phyloP scores from a whole-genome alignment of 2,329 filamentous ascomycete genomes.

The Dactylellina sp. region DNA sequence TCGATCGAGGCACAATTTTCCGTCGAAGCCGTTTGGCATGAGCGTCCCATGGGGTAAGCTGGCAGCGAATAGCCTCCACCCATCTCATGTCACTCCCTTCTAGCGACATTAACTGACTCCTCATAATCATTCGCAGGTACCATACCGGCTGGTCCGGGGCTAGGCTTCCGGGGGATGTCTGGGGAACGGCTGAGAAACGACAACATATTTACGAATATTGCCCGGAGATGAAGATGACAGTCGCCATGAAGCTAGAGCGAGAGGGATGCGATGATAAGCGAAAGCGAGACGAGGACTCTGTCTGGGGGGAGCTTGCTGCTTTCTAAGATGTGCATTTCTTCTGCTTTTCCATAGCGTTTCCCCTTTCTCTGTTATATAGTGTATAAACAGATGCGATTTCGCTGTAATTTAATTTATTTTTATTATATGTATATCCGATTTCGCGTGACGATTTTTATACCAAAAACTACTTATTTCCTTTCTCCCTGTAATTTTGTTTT shows the following conservation, averaged over 20 bases:
- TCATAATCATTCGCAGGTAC: slow-evolving; percentile 70
- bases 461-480: background rate
- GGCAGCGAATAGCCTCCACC: too few relatives aligned
- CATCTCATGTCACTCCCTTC: too few relatives aligned
- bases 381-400: too few relatives aligned
- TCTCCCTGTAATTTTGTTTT: too few relatives aligned
- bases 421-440: too few relatives aligned
- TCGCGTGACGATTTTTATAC: too few relatives aligned
- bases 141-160: slow-evolving; percentile 69
- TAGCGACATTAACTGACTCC: too few relatives aligned
- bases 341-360: background rate
- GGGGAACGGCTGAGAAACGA: slow-evolving; percentile 67
- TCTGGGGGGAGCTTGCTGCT: slow-evolving; percentile 42
- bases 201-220: slow-evolving; percentile 71
- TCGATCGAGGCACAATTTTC: slow-evolving; percentile 68
- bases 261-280: slow-evolving; percentile 53
- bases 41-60: slow-evolving; percentile 49
- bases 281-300: slow-evolving; percentile 42
- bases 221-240: slow-evolving; percentile 71
- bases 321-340: slow-evolving; percentile 20
- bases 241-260: slow-evolving; percentile 69
- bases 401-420: slow-evolving; percentile 4
- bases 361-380: too few relatives aligned
- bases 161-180: slow-evolving; percentile 66
- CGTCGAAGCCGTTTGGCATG: slow-evolving; percentile 66